phyloP scores from a whole-genome alignment of 1,139 yeast species.

The Trichomonascaceae sp. region DNA sequence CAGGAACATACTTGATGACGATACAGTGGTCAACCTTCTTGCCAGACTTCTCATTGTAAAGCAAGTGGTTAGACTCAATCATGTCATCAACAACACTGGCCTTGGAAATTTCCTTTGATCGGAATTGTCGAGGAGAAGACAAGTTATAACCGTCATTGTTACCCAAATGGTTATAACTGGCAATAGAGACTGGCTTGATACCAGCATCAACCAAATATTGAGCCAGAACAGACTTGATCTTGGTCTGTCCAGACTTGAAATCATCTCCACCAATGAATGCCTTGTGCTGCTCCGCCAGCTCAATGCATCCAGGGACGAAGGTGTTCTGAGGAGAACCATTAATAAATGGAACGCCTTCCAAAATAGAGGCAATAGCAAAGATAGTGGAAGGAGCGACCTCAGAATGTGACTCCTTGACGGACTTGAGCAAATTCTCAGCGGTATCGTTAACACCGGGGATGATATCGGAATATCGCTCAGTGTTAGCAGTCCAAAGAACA shows the following conservation, averaged over 20 bases:
- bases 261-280: slow-evolving; percentile 94
- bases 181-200: slow-evolving; percentile 88
- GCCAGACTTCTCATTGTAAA: slow-evolving; percentile 78
- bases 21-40: slow-evolving; percentile 86
- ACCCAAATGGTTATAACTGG: slow-evolving; percentile 94
- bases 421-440: slow-evolving; percentile 65
- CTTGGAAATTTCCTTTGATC: slow-evolving; percentile 92
- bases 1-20: slow-evolving; percentile 88
- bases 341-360: slow-evolving; percentile 83
- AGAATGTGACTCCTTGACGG: slow-evolving; percentile 71
- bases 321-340: slow-evolving; percentile 98
- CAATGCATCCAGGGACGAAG: slow-evolving; percentile 90
- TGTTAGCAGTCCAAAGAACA: slow-evolving; percentile 95
- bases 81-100: slow-evolving; percentile 92
- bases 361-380: slow-evolving; percentile 87
- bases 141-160: slow-evolving; percentile 93
- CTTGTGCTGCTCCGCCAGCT: slow-evolving; percentile 72
- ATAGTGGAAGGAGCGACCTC: slow-evolving; percentile 89
- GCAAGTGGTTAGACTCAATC: slow-evolving; percentile 78
- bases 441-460: slow-evolving; percentile 81
- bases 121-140: slow-evolving; percentile 87
- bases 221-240: slow-evolving; percentile 88
- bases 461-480: slow-evolving; percentile 85
- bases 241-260: slow-evolving; percentile 95
- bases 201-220: slow-evolving; percentile 97